Conservation (phyloP, 2,329 filamentous ascomycete genomes). For the Beauveria sp. region DNA sequence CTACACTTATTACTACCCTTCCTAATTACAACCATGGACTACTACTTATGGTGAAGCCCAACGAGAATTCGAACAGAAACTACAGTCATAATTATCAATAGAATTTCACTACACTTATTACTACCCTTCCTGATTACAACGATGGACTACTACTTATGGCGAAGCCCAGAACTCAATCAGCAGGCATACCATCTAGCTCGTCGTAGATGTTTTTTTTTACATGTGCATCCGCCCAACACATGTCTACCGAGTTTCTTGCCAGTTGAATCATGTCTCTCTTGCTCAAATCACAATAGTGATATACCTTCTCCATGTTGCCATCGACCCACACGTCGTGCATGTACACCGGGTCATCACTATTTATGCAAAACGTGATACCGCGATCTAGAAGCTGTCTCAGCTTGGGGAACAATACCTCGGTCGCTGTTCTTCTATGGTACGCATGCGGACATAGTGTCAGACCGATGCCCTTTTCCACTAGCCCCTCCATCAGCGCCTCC, state of each 20-base stretch:
- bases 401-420: slow-evolving; percentile 41
- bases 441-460: slow-evolving; percentile 58
- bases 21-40: too few species aligned
- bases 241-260: slow-evolving; percentile 34
- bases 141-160: too few species aligned
- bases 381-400: slow-evolving; percentile 47
- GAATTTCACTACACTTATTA: too few species aligned
- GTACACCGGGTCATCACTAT: slow-evolving; percentile 65
- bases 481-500: slow-evolving; percentile 43
- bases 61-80: too few species aligned
- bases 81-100: too few species aligned
- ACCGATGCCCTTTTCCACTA: slow-evolving; percentile 48
- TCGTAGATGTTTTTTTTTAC: slow-evolving; percentile 25
- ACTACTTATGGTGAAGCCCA: too few species aligned
- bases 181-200: slow-evolving; percentile 18
- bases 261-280: slow-evolving; percentile 35
- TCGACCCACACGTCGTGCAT: slow-evolving; percentile 54
- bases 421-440: slow-evolving; percentile 16
- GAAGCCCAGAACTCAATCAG: too few species aligned
- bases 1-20: too few species aligned
- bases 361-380: slow-evolving; percentile 60
- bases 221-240: slow-evolving; percentile 35
- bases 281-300: slow-evolving; percentile 31
- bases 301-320: slow-evolving; percentile 37
- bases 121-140: accelerated